phyloP scores from a whole-genome alignment of 306 rosid genomes.

The Gillenia trifoliata region DNA sequence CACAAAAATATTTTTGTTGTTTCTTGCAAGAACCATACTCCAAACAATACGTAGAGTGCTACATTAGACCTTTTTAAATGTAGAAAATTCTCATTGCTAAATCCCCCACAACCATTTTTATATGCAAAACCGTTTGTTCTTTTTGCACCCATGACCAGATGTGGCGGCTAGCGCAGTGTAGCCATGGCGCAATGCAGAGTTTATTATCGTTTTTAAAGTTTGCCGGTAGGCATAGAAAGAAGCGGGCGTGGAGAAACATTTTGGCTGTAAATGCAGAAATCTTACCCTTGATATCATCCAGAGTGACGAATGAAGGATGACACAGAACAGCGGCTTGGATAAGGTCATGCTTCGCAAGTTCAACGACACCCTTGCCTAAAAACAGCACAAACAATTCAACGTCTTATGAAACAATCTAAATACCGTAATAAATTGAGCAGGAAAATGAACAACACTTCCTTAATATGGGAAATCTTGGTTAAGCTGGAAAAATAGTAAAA shows the following conservation, averaged over 20 bases:
- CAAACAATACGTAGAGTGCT: neutral
- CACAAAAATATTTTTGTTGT: neutral
- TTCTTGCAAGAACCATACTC: neutral
- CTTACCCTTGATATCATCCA: slow-evolving; percentile 68
- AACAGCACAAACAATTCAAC: neutral
- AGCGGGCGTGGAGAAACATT: neutral
- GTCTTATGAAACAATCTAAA: neutral
- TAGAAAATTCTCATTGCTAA: neutral
- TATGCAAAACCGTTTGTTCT: too few species aligned
- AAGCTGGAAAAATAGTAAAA: neutral
- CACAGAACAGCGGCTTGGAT: slow-evolving; percentile 45
- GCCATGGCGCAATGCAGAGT: neutral
- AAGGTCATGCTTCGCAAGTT: slow-evolving; percentile 29
- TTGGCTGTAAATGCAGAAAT: neutral
- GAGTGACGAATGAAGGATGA: slow-evolving; percentile 33
- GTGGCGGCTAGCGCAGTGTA: neutral
- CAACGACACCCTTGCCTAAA: slow-evolving; percentile 37
- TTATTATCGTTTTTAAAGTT: too few species aligned
- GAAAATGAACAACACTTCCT: neutral
- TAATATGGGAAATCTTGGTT: neutral
- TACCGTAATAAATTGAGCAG: neutral
- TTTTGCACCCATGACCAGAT: neutral
- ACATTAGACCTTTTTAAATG: neutral
- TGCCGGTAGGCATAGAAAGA: neutral
- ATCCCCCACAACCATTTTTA: too few species aligned